Conservation (phyloP, 345 rosid genomes). For the Punica granatum region DNA sequence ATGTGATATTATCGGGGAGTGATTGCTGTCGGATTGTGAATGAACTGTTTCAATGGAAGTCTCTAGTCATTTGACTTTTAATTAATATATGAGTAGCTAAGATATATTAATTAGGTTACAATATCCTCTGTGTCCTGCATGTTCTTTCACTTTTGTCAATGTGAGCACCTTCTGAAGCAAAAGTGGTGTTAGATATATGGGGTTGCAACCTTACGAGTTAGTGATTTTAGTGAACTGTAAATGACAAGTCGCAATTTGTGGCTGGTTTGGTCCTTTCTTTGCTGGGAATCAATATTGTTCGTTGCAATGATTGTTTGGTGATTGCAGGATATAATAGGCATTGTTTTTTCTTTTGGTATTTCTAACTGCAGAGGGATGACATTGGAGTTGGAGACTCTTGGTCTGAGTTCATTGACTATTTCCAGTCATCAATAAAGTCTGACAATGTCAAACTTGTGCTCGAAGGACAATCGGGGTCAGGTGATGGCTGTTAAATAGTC, state of each 20-base stretch:
- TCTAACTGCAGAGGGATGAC: slow-evolving; percentile 57
- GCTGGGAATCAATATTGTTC: not conserved
- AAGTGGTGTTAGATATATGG: not conserved
- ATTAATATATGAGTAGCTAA: no score
- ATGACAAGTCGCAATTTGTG: not conserved
- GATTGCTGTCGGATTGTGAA: not conserved
- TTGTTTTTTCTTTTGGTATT: not conserved
- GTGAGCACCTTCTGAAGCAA: not conserved
- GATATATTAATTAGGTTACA: no score
- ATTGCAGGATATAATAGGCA: not conserved
- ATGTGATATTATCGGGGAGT: not conserved
- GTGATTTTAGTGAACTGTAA: not conserved
- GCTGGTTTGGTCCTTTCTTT: not conserved
- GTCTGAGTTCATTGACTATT: slow-evolving; percentile 75
- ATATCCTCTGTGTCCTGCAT: no score
- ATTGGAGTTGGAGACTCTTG: slow-evolving; percentile 80
- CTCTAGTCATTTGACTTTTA: no score
- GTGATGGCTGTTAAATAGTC: slow-evolving; percentile 23
- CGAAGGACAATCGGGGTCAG: slow-evolving; percentile 26
- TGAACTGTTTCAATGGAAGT: no score
- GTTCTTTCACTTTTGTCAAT: no score
- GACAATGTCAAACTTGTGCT: slow-evolving; percentile 68
- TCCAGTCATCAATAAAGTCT: slow-evolving; percentile 55
- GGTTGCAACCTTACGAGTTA: not conserved
- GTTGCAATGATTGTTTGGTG: not conserved